Evolutionary conservation across 2,329 filamentous ascomycete species (phyloP), one percentile per base, ranked within the genome.

Genomic region (Aspergillus pseudotamarii): DNA sequence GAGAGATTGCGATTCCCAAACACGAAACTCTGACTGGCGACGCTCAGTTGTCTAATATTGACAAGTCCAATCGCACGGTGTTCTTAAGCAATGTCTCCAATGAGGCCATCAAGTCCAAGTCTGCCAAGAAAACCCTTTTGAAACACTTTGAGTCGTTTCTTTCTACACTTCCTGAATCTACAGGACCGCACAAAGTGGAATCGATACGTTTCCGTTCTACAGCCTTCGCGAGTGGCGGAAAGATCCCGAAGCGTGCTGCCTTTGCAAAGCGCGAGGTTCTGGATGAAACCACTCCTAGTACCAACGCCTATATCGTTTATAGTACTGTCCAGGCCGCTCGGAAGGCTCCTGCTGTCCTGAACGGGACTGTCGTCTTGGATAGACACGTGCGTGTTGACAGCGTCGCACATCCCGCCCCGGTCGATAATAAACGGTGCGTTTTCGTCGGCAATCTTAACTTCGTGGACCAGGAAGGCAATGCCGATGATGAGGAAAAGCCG

Each of bases 391-490:
- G 94, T 48, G 94, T 94, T 28, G 95, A 99, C 80, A 92, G 89
- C 68, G 89, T 99, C 38, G 92, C 94, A 0, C 93, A 97, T 78
- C 95, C 95, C 0, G 85, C 91, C 16, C 87, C 89, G 46, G 88
- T 89, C 21, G 94, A 96, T 74, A 89, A 97, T 77, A 89, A 91
- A 63, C 91, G 94, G 60, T 99, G 95, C 77, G 89, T 99, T 19
- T 99, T 99, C 73, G 92, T 99, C 30, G 95, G 95, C 54, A 99
- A 99, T 74, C 85, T 99, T 1, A 93, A 93, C 57, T 99, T 99
- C 72, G 92, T 99, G 19, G 94, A 97, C 72, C 93, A 97, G 69
- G 94, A 97, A 80, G 91, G 87, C 45, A 84, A 90, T 57, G 79
- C 91, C 26, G 86, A 83, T 51, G 80, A 80, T 21, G 81, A 86